Conservation (phyloP, 179 eudicot genomes). For the Corrigiola litoralis region DNA sequence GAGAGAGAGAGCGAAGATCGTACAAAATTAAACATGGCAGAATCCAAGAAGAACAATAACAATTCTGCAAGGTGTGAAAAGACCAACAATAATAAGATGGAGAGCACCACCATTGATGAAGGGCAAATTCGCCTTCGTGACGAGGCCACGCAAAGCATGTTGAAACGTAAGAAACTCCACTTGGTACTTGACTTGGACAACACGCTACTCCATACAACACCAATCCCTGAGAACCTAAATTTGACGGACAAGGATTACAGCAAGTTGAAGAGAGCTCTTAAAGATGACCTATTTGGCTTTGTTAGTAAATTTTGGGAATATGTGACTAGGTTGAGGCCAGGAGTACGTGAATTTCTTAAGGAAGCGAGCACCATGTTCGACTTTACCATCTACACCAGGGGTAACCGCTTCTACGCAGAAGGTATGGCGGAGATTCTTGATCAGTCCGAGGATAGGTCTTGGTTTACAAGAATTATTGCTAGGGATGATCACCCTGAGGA, state of each 20-base stretch:
- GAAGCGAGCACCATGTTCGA: slow-evolving; percentile 9
- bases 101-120: no score
- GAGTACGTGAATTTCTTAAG: not conserved
- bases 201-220: slow-evolving; percentile 2
- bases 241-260: no score
- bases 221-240: no score
- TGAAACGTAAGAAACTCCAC: slow-evolving; percentile 11
- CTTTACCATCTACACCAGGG: slow-evolving; percentile 4
- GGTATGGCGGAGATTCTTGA: not conserved
- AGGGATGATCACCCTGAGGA: not conserved
- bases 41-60: no score
- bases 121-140: not conserved
- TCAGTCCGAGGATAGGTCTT: not conserved
- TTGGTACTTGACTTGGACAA: slow-evolving; percentile 9
- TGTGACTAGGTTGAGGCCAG: slow-evolving; percentile 3
- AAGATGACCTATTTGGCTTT: no score
- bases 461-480: not conserved
- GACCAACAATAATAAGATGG: no score
- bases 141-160: not conserved
- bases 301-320: no score
- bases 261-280: not conserved
- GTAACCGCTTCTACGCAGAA: not conserved
- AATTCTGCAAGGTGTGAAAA: no score
- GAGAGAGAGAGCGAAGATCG: no score
- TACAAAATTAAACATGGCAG: no score